A percentile compares a stretch with the other conserved stretches of the same genome.
phyloP scores from a whole-genome alignment of 2,329 filamentous ascomycete species.

The Cytospora piceae region DNA sequence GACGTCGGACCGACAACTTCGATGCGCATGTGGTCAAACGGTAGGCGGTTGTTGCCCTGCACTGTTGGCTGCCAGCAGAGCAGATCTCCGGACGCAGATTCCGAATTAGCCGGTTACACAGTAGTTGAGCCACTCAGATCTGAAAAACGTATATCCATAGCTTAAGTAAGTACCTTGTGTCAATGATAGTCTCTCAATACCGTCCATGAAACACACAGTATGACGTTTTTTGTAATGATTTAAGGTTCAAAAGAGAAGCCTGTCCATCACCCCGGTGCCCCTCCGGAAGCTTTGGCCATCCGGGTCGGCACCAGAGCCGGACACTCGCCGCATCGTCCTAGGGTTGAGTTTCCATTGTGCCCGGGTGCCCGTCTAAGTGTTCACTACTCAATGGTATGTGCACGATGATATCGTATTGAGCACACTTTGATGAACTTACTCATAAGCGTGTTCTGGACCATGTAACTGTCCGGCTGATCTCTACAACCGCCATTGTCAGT shows the following conservation, averaged over 20 bases:
- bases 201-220: background rate
- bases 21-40: background rate
- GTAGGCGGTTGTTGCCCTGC: background rate
- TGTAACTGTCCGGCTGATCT: background rate
- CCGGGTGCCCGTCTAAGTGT: background rate
- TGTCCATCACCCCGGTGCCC: background rate
- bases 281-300: background rate
- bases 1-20: background rate
- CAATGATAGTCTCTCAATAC: background rate
- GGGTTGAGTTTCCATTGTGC: background rate
- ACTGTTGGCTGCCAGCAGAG: background rate
- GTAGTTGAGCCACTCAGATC: background rate
- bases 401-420: too few species aligned
- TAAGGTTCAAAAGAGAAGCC: background rate
- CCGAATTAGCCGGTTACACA: too few species aligned
- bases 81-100: background rate
- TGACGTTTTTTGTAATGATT: background rate
- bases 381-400: too few species aligned
- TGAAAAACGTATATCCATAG: background rate
- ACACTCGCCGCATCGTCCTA: background rate
- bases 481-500: background rate
- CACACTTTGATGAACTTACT: too few species aligned
- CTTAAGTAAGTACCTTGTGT: too few species aligned
- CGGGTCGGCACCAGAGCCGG: background rate
- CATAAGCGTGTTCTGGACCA: too few species aligned